Conservation (phyloP, 257 asterid genomes). For the Przewalskia tangutica region DNA sequence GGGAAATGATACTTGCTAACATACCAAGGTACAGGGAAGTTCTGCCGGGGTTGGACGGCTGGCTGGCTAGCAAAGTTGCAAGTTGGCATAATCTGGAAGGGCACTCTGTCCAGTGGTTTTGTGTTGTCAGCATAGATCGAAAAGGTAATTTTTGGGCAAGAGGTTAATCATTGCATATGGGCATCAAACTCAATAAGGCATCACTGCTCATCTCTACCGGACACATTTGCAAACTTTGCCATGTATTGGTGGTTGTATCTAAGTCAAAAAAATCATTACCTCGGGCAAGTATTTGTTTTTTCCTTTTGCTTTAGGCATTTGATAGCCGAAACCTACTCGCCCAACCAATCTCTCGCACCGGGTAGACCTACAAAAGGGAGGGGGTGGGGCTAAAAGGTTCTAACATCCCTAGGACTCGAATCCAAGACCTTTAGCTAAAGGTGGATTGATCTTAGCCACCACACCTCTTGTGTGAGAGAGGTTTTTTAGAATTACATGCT, state of each 20-base stretch:
- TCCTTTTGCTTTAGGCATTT: background rate
- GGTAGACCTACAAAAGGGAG: background rate
- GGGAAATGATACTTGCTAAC: slow-evolving; percentile 46
- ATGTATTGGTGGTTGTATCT: background rate
- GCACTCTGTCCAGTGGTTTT: slow-evolving; percentile 80
- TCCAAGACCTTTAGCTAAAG: background rate
- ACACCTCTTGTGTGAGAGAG: background rate
- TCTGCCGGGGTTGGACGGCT: slow-evolving; percentile 70
- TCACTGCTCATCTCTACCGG: background rate
- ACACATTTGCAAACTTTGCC: background rate
- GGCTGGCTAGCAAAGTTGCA: slow-evolving; percentile 66
- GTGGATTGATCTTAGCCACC: background rate
- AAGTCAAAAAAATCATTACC: background rate
- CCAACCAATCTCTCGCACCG: background rate
- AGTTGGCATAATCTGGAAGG: slow-evolving; percentile 81
- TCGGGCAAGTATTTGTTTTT: background rate
- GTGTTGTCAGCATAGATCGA: slow-evolving; percentile 70
- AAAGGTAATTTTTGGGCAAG: slow-evolving; percentile 35
- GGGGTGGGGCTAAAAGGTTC: background rate
- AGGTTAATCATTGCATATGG: background rate
- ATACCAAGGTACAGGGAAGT: slow-evolving; percentile 66
- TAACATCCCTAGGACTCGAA: background rate
- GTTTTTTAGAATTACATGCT: background rate
- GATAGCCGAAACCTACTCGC: background rate
- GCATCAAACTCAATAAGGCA: slow-evolving; percentile 1